A percentile compares a stretch with the other conserved stretches of the same genome.
These are phyloP conservation scores for Termitomyces sp. DNA, from an alignment of 768 basidiomycete genomes.

Conservation along the genomic window DNA sequence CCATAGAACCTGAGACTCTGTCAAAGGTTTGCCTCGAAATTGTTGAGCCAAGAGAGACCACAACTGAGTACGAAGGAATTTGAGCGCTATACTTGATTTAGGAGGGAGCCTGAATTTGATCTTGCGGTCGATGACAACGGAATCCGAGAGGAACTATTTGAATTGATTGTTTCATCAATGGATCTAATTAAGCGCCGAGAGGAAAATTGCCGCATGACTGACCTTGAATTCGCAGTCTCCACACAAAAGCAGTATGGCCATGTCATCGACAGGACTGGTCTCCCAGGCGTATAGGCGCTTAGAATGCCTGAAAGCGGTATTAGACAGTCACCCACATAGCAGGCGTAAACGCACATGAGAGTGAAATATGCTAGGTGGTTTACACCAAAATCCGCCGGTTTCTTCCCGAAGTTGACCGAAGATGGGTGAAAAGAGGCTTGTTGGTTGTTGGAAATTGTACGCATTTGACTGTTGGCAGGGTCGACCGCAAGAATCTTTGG, in stretches of 20 bases:
- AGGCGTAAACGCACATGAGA: constrained; percentile 57
- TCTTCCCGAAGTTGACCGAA: constrained; percentile 80
- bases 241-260: constrained; percentile 76
- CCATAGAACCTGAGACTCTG: constrained; percentile 61
- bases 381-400: constrained; percentile 61
- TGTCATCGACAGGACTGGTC: constrained; percentile 81
- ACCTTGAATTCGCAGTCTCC: constrained; percentile 90
- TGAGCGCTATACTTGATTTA: constrained; percentile 75
- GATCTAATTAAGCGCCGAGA: neutral
- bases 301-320: constrained; percentile 62
- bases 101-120: constrained; percentile 65
- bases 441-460: constrained; percentile 81
- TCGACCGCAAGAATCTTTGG: constrained; percentile 86
- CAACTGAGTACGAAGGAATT: constrained; percentile 66
- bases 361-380: constrained; percentile 84
- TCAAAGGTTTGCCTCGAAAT: constrained; percentile 57
- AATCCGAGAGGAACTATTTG: constrained; percentile 61
- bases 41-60: constrained; percentile 53
- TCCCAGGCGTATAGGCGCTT: constrained; percentile 94
- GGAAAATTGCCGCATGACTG: neutral
- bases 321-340: constrained; percentile 3
- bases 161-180: neutral
- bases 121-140: constrained; percentile 80
- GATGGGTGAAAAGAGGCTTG: constrained; percentile 80
- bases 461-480: constrained; percentile 50